These are phyloP conservation scores for Penicillium mononematosum DNA, from an alignment of 495 filamentous ascomycete genomes.

Conservation along the genomic window DNA sequence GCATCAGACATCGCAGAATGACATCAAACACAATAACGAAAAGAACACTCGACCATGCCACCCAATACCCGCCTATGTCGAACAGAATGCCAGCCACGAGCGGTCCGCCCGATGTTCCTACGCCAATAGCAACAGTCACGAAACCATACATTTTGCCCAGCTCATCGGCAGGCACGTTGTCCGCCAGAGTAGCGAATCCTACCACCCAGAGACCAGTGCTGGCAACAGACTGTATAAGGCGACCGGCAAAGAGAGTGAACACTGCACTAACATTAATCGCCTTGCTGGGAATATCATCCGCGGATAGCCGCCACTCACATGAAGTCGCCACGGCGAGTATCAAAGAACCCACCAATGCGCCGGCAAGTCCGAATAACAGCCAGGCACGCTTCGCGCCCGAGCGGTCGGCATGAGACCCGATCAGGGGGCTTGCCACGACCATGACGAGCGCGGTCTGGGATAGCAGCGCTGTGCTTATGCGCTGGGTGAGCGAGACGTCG, in stretches of 20 bases:
- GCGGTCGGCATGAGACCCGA: constrained; percentile 23
- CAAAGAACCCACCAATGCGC: constrained; percentile 10
- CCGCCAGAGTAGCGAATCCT: constrained; percentile 24
- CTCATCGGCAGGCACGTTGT: constrained; percentile 20
- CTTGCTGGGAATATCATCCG: not conserved
- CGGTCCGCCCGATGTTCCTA: constrained; percentile 26
- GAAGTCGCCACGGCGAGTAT: constrained; percentile 1
- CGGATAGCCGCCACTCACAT: not conserved
- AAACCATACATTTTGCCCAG: constrained; percentile 24
- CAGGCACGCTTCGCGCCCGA: constrained; percentile 12
- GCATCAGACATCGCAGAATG: constrained; percentile 26
- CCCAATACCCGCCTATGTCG: constrained; percentile 29
- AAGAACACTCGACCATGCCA: constrained; percentile 28
- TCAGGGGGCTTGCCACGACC: constrained; percentile 23
- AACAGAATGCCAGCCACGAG: constrained; percentile 26
- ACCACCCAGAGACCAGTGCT: constrained; percentile 21
- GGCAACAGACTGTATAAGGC: constrained; percentile 1
- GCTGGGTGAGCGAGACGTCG: constrained; percentile 22
- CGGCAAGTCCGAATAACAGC: constrained; percentile 17
- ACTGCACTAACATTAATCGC: constrained; percentile 2
- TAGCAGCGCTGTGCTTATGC: constrained; percentile 25
- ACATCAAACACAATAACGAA: constrained; percentile 23
- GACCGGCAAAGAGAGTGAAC: constrained; percentile 16
- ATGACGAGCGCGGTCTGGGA: constrained; percentile 22
- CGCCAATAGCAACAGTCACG: constrained; percentile 18